These are phyloP conservation scores for Rubia peregrina DNA, from an alignment of 305 asterid genomes.

Conservation along the genomic window DNA sequence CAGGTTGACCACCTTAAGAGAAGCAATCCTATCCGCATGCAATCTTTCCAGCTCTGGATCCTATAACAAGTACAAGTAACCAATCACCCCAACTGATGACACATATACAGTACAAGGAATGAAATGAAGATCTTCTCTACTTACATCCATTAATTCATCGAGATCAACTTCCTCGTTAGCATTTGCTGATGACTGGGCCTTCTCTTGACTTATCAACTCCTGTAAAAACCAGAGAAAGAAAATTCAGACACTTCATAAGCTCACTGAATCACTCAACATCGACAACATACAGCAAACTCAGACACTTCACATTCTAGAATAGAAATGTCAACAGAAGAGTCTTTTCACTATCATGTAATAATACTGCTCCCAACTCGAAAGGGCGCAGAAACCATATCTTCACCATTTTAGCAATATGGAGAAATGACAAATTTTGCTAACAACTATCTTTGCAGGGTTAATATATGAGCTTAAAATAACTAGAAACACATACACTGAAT, in stretches of 20 bases:
- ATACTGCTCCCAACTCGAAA: neutral
- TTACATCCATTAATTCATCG: slow-evolving; percentile 94
- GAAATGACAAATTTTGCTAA: neutral
- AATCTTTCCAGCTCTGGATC: slow-evolving; percentile 96
- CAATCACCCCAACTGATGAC: slow-evolving; percentile 1
- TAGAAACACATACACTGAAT: neutral
- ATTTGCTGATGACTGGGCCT: slow-evolving; percentile 48
- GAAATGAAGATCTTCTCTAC: slow-evolving; percentile 25
- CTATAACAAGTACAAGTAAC: slow-evolving; percentile 29
- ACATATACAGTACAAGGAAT: slow-evolving; percentile 8
- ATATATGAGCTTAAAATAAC: too few relatives aligned
- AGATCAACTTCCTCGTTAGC: slow-evolving; percentile 69
- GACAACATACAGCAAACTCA: slow-evolving; percentile 1
- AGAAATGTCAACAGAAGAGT: neutral
- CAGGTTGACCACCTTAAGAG: slow-evolving; percentile 66
- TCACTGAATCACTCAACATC: neutral
- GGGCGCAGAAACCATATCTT: neutral
- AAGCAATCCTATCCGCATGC: slow-evolving; percentile 94
- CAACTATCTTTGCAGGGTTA: too few relatives aligned
- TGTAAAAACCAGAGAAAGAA: slow-evolving; percentile 18
- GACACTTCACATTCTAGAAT: neutral
- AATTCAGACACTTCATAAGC: neutral
- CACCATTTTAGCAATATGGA: neutral
- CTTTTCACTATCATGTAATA: neutral
- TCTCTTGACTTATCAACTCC: slow-evolving; percentile 70